phyloP scores from a whole-genome alignment of 176 grass and related monocot species.

The Juncus inflexus region DNA sequence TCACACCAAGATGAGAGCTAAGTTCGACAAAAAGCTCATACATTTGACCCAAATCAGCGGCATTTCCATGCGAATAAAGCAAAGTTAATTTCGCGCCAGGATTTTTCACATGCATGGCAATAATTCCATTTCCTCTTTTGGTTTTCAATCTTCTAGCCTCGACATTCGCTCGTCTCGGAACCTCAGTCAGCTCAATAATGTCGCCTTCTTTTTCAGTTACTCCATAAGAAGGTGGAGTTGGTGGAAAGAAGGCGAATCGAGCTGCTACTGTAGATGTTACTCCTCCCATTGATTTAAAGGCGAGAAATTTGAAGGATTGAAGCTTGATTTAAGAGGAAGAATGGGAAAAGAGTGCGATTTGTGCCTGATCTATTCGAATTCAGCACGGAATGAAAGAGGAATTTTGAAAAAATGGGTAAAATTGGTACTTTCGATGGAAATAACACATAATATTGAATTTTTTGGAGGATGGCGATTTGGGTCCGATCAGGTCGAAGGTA shows the following conservation, averaged over 20 bases:
- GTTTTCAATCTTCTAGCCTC: slow-evolving; percentile 73
- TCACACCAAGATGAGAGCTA: slow-evolving; percentile 82
- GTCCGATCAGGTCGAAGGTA: slow-evolving; percentile 3
- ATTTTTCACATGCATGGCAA: slow-evolving; percentile 74
- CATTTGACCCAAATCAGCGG: slow-evolving; percentile 90
- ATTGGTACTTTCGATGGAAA: too few species aligned
- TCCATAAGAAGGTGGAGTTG: slow-evolving; percentile 70
- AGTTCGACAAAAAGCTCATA: slow-evolving; percentile 92
- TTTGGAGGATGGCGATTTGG: not conserved
- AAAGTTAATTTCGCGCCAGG: slow-evolving; percentile 70
- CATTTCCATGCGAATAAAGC: slow-evolving; percentile 98
- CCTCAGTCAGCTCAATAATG: slow-evolving; percentile 53
- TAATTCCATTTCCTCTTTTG: slow-evolving; percentile 60
- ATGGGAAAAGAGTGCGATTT: not conserved
- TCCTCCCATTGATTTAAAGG: slow-evolving; percentile 48
- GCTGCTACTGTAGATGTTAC: slow-evolving; percentile 79
- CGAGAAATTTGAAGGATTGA: slow-evolving; percentile 5
- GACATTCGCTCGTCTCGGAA: slow-evolving; percentile 46
- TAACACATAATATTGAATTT: too few species aligned
- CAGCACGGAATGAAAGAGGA: not conserved
- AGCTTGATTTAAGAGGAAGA: not conserved
- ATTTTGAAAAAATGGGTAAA: not conserved
- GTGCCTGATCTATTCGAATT: slow-evolving; percentile 4
- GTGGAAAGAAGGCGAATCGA: slow-evolving; percentile 83
- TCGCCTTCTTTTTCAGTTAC: slow-evolving; percentile 37